Conservation (phyloP, 1,284 basidiomycete species). For the Malassezia slooffiae region DNA sequence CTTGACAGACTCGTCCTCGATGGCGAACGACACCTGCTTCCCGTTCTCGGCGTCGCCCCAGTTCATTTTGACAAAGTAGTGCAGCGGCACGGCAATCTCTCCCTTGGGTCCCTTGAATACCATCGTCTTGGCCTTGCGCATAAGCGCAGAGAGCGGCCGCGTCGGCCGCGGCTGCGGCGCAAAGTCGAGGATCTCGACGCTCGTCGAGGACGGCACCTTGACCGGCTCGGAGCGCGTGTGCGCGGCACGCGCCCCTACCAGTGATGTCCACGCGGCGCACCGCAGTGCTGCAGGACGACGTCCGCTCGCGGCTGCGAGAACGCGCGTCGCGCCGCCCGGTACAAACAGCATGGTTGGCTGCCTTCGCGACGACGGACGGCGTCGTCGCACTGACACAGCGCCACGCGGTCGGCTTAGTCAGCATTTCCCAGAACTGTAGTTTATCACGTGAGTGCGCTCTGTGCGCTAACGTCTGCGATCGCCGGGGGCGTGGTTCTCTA, state of each 20-base stretch:
- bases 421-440: too few species aligned
- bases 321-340: too few species aligned
- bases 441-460: too few species aligned
- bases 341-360: too few species aligned
- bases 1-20: constrained; percentile 63
- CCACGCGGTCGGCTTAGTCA: too few species aligned
- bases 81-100: constrained; percentile 31
- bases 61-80: constrained; percentile 23
- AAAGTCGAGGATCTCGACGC: constrained; percentile 27
- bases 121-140: constrained; percentile 28
- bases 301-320: too few species aligned
- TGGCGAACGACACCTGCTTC: constrained; percentile 49
- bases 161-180: constrained; percentile 38
- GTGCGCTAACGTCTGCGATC: too few species aligned
- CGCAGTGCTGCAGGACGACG: too few species aligned
- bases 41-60: constrained; percentile 6
- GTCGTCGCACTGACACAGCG: too few species aligned
- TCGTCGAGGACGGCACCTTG: constrained; percentile 22
- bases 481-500: too few species aligned
- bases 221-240: constrained; percentile 38
- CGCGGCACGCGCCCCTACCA: constrained; percentile 15
- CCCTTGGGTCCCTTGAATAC: constrained; percentile 36
- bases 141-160: constrained; percentile 22
- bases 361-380: too few species aligned
- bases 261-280: too few species aligned